Conservation (phyloP, 1,139 yeast species). For the Sugiyamaella neomexicana region DNA sequence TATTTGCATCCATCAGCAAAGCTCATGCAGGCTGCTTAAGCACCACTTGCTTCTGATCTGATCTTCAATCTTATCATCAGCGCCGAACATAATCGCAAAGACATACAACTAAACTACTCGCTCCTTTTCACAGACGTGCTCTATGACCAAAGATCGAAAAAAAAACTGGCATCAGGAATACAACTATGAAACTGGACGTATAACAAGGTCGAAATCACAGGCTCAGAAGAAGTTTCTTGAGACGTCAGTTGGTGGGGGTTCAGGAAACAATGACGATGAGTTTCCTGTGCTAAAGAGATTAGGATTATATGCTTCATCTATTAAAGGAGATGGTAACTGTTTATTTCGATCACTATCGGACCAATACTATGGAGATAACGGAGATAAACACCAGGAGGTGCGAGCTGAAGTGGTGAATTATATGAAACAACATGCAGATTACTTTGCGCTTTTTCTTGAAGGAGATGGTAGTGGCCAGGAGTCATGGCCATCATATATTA, state of each 20-base stretch:
- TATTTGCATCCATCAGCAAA: too few species aligned
- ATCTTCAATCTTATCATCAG: too few species aligned
- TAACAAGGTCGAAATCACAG: conserved; percentile 23
- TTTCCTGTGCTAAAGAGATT: conserved; percentile 41
- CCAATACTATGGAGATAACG: conserved; percentile 43
- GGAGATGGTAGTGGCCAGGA: conserved; percentile 32
- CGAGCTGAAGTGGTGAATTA: conserved; percentile 40
- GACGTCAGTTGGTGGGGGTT: neutral
- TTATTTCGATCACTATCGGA: conserved; percentile 46
- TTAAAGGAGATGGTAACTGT: conserved; percentile 47
- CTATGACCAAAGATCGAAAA: conserved; percentile 12
- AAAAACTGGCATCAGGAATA: conserved; percentile 15
- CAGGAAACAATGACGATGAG: conserved; percentile 31
- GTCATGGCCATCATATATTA: conserved; percentile 41
- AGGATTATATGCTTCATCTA: conserved; percentile 42
- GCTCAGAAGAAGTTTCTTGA: conserved; percentile 12
- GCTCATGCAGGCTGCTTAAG: too few species aligned
- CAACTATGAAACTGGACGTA: conserved; percentile 21
- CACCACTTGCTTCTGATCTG: too few species aligned
- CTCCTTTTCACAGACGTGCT: neutral
- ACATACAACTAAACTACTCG: neutral
- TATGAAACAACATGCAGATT: conserved; percentile 36
- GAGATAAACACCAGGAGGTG: conserved; percentile 35
- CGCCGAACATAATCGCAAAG: too few species aligned
- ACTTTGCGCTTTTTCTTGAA: conserved; percentile 38